Base-by-base conservation (phyloP, 2,329 filamentous ascomycete species). In the Cladorrhinum sp. region DNA sequence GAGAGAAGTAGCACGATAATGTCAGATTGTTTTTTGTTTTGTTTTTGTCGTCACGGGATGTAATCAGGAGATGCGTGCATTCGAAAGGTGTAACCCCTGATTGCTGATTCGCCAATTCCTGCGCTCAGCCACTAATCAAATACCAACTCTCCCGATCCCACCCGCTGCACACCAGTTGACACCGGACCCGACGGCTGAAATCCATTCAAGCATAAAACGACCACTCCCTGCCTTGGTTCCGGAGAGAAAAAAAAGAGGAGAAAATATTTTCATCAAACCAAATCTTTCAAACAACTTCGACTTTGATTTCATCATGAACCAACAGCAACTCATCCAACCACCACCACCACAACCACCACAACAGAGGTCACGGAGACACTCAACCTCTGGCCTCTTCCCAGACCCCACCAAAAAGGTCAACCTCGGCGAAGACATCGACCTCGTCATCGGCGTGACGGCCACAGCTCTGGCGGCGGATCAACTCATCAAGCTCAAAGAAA, bases 361-460 rank as follows among this genome's bases (percentile, higher is more conserved):
- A 18, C 36, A 46, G 33, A 9, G 8, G 33, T 46, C 42, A 4
- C 6, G 36, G 36, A 14, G 42, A 20, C n/a, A 8, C 14, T 46
- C 42, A 23, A 36, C 21, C 9, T 55, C 52, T 2, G 48, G 48
- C 33, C 30, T 62, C 5, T 21, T 63, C 50, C 26, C 52, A 16
- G 51, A 58, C 46, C 21, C 63, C 28, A 63, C 58, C 54, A 59
- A 62, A 23, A 42, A 60, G 12, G 57, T 66, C 48, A 61, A 52
- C 59, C 57, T 67, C 23, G 65, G 66, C 1, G 62, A 69, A 53
- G 64, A 65, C 55, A 62, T 68, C 48, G 67, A 69, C 42, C 39
- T 66, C n/a, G 61, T 63, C 36, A 30, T 66, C 20, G 66, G 65
- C 53, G 20, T 67, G 4, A 66, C 65, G 8, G 64, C 65, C 3